Evolutionary conservation across 768 basidiomycete genomes (phyloP).

Genomic region (Cystofilobasidium bisporidii): DNA sequence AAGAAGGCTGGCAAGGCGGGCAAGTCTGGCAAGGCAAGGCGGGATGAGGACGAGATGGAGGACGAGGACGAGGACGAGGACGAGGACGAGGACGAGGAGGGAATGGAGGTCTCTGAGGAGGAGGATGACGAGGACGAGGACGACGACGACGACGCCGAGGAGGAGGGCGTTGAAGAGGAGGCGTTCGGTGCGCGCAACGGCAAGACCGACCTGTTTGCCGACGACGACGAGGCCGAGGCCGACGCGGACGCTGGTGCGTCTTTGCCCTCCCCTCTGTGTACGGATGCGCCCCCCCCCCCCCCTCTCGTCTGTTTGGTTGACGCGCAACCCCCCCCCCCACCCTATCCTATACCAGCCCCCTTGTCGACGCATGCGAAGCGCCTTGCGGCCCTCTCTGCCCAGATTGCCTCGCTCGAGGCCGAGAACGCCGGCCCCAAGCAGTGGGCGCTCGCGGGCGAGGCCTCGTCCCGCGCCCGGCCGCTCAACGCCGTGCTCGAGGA

Average conservation of each 20-base stretch:
- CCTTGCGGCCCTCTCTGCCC: conserved; percentile 59
- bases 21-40: conserved; percentile 23
- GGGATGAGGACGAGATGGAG: conserved; percentile 39
- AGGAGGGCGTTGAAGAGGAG: conserved; percentile 30
- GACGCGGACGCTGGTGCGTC: conserved; percentile 29
- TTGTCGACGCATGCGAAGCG: conserved; percentile 71
- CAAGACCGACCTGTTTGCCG: conserved; percentile 70
- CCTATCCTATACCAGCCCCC: conserved; percentile 50
- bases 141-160: conserved; percentile 32
- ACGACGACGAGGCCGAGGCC: conserved; percentile 49
- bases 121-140: conserved; percentile 37
- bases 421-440: conserved; percentile 82
- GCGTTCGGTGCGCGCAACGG: conserved; percentile 39
- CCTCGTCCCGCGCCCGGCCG: conserved; percentile 67
- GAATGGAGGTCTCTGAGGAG: too few species aligned
- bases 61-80: conserved; percentile 30
- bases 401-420: conserved; percentile 71
- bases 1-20: conserved; percentile 28
- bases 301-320: background rate
- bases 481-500: conserved; percentile 86
- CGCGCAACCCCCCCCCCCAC: conserved; percentile 46
- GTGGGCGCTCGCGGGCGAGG: conserved; percentile 90
- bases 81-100: conserved; percentile 20
- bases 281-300: background rate
- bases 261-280: background rate